Evolutionary conservation across 2,329 filamentous ascomycete species (phyloP), one percentile per base, ranked within the genome.

Genomic region (Tetracladium maxilliforme): DNA sequence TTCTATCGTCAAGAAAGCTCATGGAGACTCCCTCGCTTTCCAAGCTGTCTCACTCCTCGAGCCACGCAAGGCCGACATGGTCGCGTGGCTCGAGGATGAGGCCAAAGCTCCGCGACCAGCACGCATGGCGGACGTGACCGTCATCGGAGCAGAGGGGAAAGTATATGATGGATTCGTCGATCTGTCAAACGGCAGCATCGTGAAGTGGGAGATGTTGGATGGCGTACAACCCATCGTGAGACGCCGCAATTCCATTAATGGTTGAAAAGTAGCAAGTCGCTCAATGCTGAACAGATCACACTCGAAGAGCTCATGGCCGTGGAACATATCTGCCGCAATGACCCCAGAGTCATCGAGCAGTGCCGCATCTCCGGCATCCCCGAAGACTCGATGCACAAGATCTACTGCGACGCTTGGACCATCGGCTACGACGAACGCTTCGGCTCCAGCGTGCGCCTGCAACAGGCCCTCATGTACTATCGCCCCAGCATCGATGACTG

Each of bases 381-480:
- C 9, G 64, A 63, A 29, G 64, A 79, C 37, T 80, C 92, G 32
- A 93, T 94, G 86, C 59, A 90, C 59, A 93, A 93, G 53, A 81
- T 94, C 23, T 93, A 92, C 57, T 92, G 84, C 50, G 86, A 94
- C 46, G 68, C 82, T 8, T 94, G 86, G 86, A 92, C 86, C 1
- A 92, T 94, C 49, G 86, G 86, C 24, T 92, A 83, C 45, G 86
- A 94, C 40, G 81, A 92, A 54, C 75, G 86, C 22, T 90, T 84
- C 41, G 86, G 84, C 33, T 87, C 56, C 45, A 60, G 60, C 21
- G 61, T 82, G 21, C 73, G 86, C 27, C 67, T 93, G 4, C 86
- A 94, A 52, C 86, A 94, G 53, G 86, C 83, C 3, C 59, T 94
- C 27, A 92, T 93, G 83, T 94, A 94, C 60, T 94, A 92, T 51